These are phyloP conservation scores for Rhodotorula sp. DNA, from an alignment of 1,284 basidiomycete species.

Conservation along the genomic window DNA sequence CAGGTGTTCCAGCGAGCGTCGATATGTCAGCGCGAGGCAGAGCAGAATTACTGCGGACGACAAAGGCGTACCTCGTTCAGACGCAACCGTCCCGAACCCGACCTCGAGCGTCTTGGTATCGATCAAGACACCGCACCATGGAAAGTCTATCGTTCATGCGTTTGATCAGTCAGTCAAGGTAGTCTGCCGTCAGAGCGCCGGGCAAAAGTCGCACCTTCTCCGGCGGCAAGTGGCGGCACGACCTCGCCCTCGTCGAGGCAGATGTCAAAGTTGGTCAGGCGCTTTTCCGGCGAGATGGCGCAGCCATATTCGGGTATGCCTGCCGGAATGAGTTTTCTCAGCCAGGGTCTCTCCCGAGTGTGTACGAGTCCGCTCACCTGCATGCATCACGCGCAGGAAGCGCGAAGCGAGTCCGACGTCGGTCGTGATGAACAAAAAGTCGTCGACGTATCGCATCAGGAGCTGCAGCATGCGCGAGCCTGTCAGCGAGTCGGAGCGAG, in stretches of 20 bases:
- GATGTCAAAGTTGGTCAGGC: constrained; percentile 77
- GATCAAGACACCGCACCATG: constrained; percentile 84
- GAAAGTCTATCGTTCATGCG: constrained; percentile 61
- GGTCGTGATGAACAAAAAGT: constrained; percentile 86
- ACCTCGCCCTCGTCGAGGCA: constrained; percentile 47
- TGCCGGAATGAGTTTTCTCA: constrained; percentile 42
- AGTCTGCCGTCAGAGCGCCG: too few relatives aligned
- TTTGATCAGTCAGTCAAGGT: too few relatives aligned
- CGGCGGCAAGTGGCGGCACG: constrained; percentile 23
- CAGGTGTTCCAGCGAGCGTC: neutral
- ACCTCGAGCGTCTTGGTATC: constrained; percentile 72
- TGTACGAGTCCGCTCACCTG: constrained; percentile 54
- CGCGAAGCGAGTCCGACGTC: constrained; percentile 60
- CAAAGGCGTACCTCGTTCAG: constrained; percentile 53
- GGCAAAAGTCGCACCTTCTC: neutral
- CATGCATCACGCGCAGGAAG: constrained; percentile 77
- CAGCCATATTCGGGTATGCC: constrained; percentile 92
- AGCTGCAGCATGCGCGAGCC: constrained; percentile 55
- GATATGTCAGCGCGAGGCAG: neutral
- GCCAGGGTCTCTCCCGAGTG: neutral
- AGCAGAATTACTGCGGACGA: too few relatives aligned
- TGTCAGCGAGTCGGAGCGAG: too few relatives aligned
- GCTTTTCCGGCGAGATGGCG: constrained; percentile 83
- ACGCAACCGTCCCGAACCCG: constrained; percentile 46
- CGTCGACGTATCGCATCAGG: constrained; percentile 83